Percentiles rank a stretch among this genome's conserved stretches.
Conservation (phyloP, 257 asterid species). For the Nicotiana paniculata region DNA sequence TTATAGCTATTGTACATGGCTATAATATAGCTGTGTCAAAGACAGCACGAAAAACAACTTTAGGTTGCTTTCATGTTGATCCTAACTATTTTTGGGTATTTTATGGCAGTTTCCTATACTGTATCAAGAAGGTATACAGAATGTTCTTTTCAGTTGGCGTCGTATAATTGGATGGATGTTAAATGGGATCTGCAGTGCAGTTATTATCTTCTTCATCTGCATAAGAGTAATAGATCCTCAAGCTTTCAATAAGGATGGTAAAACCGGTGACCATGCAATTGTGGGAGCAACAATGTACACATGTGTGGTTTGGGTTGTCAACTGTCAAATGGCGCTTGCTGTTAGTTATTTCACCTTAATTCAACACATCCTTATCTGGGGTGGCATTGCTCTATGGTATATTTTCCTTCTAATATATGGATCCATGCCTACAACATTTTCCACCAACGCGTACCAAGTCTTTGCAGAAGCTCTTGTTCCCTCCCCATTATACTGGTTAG, state of each 20-base stretch:
- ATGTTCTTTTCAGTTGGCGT: constrained; percentile 88
- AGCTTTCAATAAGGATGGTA: constrained; percentile 54
- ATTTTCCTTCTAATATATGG: constrained; percentile 69
- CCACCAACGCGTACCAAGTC: constrained; percentile 64
- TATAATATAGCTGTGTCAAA: no score
- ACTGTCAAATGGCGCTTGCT: constrained; percentile 82
- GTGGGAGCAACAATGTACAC: constrained; percentile 87
- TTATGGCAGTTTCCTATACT: constrained; percentile 70
- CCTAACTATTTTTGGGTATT: constrained; percentile 8
- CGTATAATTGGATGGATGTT: constrained; percentile 89
- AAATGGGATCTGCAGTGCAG: constrained; percentile 60
- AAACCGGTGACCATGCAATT: constrained; percentile 42
- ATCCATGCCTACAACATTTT: constrained; percentile 34
- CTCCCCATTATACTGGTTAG: constrained; percentile 51
- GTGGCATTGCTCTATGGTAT: constrained; percentile 76
- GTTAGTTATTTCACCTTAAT: constrained; percentile 80
- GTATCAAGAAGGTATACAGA: constrained; percentile 96
- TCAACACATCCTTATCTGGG: constrained; percentile 90
- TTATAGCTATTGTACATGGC: no score
- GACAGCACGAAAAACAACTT: no score
- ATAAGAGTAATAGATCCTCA: constrained; percentile 47
- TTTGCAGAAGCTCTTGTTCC: constrained; percentile 70
- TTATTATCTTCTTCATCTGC: constrained; percentile 76
- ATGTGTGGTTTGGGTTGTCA: constrained; percentile 83
- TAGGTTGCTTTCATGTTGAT: no score